Base-by-base conservation (phyloP, 106 monocot species). In the Posidonia australis region DNA sequence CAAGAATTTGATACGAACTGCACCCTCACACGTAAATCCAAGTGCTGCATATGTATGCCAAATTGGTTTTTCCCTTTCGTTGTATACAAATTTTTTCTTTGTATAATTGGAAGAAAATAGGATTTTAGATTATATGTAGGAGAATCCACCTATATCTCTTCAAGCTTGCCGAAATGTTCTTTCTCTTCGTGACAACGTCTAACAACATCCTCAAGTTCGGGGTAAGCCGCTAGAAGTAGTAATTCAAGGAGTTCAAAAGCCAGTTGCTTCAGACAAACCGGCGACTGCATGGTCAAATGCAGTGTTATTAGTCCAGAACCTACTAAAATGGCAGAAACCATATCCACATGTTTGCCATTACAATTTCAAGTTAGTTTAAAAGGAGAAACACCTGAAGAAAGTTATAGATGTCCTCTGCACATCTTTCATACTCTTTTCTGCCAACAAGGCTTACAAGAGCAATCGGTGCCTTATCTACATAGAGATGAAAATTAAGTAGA, bases 401-500 rank as follows among this genome's bases (percentile, higher is more conserved):
- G 77, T 72, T 84, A 68, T 91, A 98, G 45, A 98, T 31, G 71
- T 98, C 98, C 64, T 85, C 66, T 60, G 91, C 91, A 74, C 90
- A 90, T 17, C 68, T 75, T 65, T 98, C 87, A 47, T 98, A 98
- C 65, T 98, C 98, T 58, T 85, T 98, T 65, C 87, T 70, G 47
- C 98, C 98, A 65, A 98, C 77, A 58, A 98, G 78, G 21, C 98
- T 79, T 43, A 91, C 87, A 57, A 91, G 79, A 59, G 98, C 72
- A 75, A 74, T 72, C 9, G 98, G 98, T 31, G 98, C 98, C 43
- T 91, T 98, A 52, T 91, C 98, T 98, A 80, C 57, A 71, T 56
- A 20, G 10, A 60, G 1, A 41, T 44, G 46, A 57, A 19, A 68
- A 68, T 10, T 36, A 52, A 30, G 16, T 59, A 13, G 3, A 69